Evolutionary conservation across 2,329 filamentous ascomycete species (phyloP), one percentile per base, ranked within the genome.

Genomic region (Arachnomyces sp.): DNA sequence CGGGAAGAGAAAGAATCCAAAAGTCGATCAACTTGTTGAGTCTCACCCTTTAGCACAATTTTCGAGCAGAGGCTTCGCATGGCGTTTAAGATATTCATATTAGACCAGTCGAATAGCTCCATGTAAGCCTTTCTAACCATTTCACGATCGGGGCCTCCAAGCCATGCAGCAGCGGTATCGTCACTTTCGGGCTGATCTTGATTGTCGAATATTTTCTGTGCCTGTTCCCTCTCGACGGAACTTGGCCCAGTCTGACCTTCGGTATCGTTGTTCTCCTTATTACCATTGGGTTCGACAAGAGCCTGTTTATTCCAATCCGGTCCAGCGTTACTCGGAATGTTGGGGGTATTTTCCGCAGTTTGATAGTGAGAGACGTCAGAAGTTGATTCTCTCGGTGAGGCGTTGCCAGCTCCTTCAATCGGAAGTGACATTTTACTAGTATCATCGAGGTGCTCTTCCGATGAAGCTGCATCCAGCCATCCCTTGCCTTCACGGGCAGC

Each of bases 21-120:
- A 43, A 98, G 90, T 28, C 92, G 83, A 59, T 98, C 92, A 14
- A 98, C 86, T 61, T 98, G 90, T 63, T 98, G 92, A 2, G 89
- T 94, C 65, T 98, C 92, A 31, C 85, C 92, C 50, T 85, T 84
- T 42, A 98, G 72, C 3, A 92, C 73, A 16, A 96, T 71, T 25
- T 85, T 82, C 39, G 77, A 77, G 60, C 92, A 98, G 17, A 98
- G 73, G 44, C 81, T 77, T 17, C 92, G 80, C 47, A 96, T 71
- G 6, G 85, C 79, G 29, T 74, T 72, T 12, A 96, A 72, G 35
- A 96, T 82, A 59, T 85, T 94, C 54, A 84, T 73, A 51, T 82
- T 82, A 6, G 76, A 70, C 67, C 92, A 96, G 57, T 95, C 82
- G 58, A 90, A 95, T 8, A 95, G 69, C 45, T 87, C 81, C 83